Evolutionary conservation across 208 protist species (phyloP).

Genomic region (Leishmania amazonensis): DNA sequence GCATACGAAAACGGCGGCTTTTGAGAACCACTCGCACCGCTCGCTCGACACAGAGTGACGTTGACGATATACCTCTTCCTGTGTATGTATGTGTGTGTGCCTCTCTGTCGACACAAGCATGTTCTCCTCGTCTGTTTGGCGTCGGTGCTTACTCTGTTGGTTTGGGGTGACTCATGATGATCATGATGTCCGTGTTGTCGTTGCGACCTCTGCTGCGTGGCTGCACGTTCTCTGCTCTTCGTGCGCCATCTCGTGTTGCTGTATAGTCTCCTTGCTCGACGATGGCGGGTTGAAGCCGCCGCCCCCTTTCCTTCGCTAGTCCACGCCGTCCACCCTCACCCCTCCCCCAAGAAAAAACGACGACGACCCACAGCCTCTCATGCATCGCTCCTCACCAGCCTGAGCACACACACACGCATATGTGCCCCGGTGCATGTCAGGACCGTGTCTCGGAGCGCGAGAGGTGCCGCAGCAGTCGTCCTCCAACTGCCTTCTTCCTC

Average conservation of each 20-base stretch:
- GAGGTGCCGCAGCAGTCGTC: background rate
- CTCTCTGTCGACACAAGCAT: background rate
- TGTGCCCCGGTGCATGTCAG: background rate
- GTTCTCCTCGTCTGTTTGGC: background rate
- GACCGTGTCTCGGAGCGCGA: background rate
- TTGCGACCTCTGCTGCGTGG: background rate
- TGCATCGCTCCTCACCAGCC: background rate
- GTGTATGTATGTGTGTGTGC: background rate
- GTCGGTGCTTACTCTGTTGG: background rate
- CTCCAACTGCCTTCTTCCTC: background rate
- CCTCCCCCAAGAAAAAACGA: background rate
- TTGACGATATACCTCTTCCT: background rate
- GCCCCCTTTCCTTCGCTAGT: background rate
- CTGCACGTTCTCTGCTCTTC: background rate
- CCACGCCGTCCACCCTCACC: background rate
- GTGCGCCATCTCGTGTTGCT: background rate
- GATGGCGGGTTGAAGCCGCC: background rate
- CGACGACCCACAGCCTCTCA: background rate
- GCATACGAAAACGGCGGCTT: background rate
- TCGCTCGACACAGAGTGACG: constrained; percentile 1
- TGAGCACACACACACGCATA: background rate
- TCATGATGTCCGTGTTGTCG: background rate
- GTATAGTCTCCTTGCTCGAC: background rate
- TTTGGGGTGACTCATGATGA: background rate
- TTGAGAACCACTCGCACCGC: background rate